Percentiles rank a stretch among this genome's conserved stretches.
These are phyloP conservation scores for Cladosporium sp. DNA, from an alignment of 2,329 filamentous ascomycete species.

Conservation along the genomic window DNA sequence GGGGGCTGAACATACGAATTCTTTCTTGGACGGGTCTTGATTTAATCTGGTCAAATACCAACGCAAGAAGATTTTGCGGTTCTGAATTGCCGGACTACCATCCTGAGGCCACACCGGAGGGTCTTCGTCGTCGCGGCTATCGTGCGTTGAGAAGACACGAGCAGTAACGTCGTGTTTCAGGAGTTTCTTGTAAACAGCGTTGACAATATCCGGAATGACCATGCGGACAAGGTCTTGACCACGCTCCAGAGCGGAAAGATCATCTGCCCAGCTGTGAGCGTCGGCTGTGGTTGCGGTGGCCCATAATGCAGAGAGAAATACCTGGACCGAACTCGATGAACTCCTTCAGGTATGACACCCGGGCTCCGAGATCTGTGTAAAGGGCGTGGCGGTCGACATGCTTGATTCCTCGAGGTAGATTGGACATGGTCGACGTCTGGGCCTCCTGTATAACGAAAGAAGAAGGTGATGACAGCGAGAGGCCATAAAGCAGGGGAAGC, in stretches of 20 bases:
- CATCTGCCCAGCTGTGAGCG: slow-evolving; percentile 52
- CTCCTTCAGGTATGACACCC: slow-evolving; percentile 71
- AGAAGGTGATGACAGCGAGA: background rate
- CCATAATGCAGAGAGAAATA: slow-evolving; percentile 10
- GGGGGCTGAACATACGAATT: slow-evolving; percentile 36
- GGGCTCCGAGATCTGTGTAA: slow-evolving; percentile 69
- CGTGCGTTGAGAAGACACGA: slow-evolving; percentile 66
- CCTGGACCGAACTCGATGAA: slow-evolving; percentile 68
- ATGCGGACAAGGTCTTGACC: slow-evolving; percentile 77
- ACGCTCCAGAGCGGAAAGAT: slow-evolving; percentile 69
- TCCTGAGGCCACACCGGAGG: slow-evolving; percentile 66
- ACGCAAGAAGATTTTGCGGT: slow-evolving; percentile 76
- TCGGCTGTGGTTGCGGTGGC: background rate
- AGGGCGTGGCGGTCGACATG: slow-evolving; percentile 71
- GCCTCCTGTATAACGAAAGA: background rate
- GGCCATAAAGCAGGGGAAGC: background rate
- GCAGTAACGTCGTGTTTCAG: slow-evolving; percentile 81
- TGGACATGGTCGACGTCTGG: slow-evolving; percentile 20
- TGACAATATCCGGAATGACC: slow-evolving; percentile 80
- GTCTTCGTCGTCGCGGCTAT: slow-evolving; percentile 66
- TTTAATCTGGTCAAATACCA: slow-evolving; percentile 76
- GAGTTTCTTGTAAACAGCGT: slow-evolving; percentile 82
- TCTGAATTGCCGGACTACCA: slow-evolving; percentile 71
- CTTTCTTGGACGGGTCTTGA: slow-evolving; percentile 71
- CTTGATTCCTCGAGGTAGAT: slow-evolving; percentile 41